These are phyloP conservation scores for Nakazawaea populi DNA, from an alignment of 805 yeast species.

Conservation along the genomic window DNA sequence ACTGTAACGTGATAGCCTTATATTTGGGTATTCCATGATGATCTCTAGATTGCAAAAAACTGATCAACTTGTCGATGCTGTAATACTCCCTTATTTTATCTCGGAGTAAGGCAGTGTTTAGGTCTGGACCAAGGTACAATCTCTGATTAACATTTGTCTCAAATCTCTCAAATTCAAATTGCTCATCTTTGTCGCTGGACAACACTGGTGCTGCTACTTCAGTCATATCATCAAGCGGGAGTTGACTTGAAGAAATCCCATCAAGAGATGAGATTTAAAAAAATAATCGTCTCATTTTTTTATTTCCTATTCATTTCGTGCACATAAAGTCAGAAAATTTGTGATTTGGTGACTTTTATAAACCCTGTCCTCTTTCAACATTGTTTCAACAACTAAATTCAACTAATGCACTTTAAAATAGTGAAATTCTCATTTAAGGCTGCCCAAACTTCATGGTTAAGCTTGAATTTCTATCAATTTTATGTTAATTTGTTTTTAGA, in stretches of 20 bases:
- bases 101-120: neutral
- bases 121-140: conserved; percentile 18
- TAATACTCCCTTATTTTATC: conserved; percentile 3
- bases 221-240: conserved; percentile 1
- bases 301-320: neutral
- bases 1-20: conserved; percentile 71
- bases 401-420: too few species aligned
- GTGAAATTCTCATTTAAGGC: too few species aligned
- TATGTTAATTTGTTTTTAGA: neutral
- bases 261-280: too few species aligned
- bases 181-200: conserved; percentile 68
- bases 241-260: too few species aligned
- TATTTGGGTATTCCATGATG: conserved; percentile 25
- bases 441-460: too few species aligned
- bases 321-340: neutral
- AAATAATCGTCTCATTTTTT: too few species aligned
- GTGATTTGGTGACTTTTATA: neutral
- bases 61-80: conserved; percentile 14
- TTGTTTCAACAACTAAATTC: too few species aligned
- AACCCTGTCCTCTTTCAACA: neutral
- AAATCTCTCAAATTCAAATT: conserved; percentile 42
- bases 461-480: neutral
- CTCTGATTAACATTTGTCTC: conserved; percentile 21
- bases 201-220: conserved; percentile 48
- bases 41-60: conserved; percentile 13